Base-by-base conservation (phyloP, 2,329 filamentous ascomycete genomes). In the Pestalotiopsis sp. region DNA sequence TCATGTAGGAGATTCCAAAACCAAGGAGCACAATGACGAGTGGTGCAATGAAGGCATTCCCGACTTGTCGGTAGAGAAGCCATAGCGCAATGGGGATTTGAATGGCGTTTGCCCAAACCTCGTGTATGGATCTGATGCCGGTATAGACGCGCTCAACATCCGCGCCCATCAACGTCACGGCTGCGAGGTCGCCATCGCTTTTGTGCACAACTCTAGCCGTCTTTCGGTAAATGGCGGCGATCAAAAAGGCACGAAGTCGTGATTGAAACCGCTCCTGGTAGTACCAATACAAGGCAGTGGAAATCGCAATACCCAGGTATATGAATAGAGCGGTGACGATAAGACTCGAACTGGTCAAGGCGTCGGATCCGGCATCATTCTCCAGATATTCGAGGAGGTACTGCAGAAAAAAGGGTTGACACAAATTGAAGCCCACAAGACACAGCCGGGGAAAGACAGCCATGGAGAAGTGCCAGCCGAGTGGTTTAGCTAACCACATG, bases 281-380 rank as follows among this genome's bases (percentile, higher is more conserved):
- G 67, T 84, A 84, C 60, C 74, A 77, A 69, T 80, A 84, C n/a
- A 83, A 72, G 0, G 79, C 78, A 0, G 73, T 74, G 0, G 81
- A 81, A 2, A 84, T 14, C 2, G 82, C 80, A 23, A 84, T 80
- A 11, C 81, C 80, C 0, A 71, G 27, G 68, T 84, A 86, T 3
- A 83, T 79, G 2, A 84, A 64, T 1, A 79, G 70, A 0, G 76
- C 75, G 3, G 82, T 82, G 1, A 79, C 83, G 11, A 86, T 82
- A 4, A 84, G 76, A 0, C 83, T 83, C 68, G 82, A 84, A 1
- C 81, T 78, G 14, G 75, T 67, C 39, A 77, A 80, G 0, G 71
- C 68, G 0, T 70, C 69, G 0, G 70, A 67, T 0, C 64, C 23
- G 0, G 71, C 68, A 7, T 67, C 68, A 1, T 78, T 71, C 2